A percentile compares a stretch with the other conserved stretches of the same genome.
Conservation (phyloP, 164 flowering plant species). For the Nymphaea thermarum region DNA sequence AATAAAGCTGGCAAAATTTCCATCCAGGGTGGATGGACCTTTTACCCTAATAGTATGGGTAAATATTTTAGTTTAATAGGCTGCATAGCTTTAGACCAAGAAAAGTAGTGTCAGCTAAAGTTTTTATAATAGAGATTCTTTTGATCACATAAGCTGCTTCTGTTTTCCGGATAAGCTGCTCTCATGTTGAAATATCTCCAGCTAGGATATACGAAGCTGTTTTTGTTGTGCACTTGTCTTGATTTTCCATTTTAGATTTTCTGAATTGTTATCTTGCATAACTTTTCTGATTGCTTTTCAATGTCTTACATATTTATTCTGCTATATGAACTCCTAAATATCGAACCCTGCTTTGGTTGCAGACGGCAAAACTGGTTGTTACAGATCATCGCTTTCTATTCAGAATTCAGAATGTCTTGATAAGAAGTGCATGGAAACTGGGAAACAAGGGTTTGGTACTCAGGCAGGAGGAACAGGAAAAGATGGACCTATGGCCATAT, state of each 20-base stretch:
- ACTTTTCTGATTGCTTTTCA: too few species aligned
- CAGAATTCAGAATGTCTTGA: background rate
- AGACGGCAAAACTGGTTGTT: background rate
- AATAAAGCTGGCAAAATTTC: too few species aligned
- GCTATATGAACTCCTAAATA: background rate
- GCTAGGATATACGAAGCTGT: too few species aligned
- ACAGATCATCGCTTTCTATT: background rate
- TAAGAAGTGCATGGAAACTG: background rate
- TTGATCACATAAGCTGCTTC: too few species aligned
- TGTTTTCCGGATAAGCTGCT: too few species aligned
- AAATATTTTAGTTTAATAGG: too few species aligned
- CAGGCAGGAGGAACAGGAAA: background rate
- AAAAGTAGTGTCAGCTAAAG: too few species aligned
- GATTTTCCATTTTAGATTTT: background rate
- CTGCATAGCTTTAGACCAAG: too few species aligned
- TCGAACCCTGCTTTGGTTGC: background rate
- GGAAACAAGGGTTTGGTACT: background rate
- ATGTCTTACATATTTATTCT: background rate
- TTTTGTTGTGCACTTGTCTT: background rate
- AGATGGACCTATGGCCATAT: background rate
- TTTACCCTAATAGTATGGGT: too few species aligned
- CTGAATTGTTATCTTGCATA: background rate
- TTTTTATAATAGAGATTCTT: too few species aligned
- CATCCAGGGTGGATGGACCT: too few species aligned
- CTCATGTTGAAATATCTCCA: too few species aligned